Conservation (phyloP, 116 monocot genomes). For the Posidonia oceanica region DNA sequence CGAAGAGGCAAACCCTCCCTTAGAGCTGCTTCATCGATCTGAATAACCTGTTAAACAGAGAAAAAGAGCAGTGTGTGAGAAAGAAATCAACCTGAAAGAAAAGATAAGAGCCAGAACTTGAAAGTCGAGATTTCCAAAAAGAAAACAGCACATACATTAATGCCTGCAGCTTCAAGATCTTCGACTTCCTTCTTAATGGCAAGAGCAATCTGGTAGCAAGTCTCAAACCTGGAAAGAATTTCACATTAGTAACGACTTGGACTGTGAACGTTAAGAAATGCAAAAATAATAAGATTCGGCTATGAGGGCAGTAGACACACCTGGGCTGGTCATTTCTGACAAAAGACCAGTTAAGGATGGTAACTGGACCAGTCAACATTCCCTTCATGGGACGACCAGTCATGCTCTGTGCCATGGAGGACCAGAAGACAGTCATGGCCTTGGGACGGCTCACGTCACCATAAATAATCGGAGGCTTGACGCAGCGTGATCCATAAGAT, state of each 20-base stretch:
- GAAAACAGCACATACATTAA: conserved; percentile 21
- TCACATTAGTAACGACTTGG: not conserved
- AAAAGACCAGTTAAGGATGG: conserved; percentile 67
- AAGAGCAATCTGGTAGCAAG: conserved; percentile 69
- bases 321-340: conserved; percentile 59
- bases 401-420: conserved; percentile 51
- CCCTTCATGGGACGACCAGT: conserved; percentile 58
- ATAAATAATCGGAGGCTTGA: conserved; percentile 61
- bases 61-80: not conserved
- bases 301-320: conserved; percentile 6
- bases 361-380: conserved; percentile 61
- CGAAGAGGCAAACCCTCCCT: conserved; percentile 53
- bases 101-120: not conserved
- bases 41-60: conserved; percentile 34
- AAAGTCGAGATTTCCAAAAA: not conserved
- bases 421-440: conserved; percentile 63
- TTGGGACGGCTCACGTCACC: conserved; percentile 68
- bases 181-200: conserved; percentile 66
- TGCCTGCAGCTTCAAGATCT: conserved; percentile 55
- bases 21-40: conserved; percentile 58
- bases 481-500: conserved; percentile 57
- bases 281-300: too few species aligned
- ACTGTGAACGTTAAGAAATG: not conserved
- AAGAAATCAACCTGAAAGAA: not conserved
- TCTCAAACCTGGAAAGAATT: conserved; percentile 29